Evolutionary conservation across 1,139 yeast genomes (phyloP).

Genomic region (Debaryomyces coudertii): DNA sequence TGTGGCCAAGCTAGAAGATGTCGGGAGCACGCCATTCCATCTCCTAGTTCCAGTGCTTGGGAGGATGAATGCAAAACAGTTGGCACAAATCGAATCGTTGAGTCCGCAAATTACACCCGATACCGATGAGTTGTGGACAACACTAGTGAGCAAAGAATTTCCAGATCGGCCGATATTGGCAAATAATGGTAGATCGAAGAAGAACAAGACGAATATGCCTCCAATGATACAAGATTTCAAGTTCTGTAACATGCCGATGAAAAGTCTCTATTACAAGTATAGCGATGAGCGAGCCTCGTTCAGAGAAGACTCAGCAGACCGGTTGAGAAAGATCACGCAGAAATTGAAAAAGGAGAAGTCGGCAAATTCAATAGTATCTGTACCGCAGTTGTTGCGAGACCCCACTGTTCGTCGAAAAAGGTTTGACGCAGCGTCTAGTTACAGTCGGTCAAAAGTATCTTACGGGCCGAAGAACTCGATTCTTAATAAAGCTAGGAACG

Average conservation of each 20-base stretch:
- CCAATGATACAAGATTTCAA: neutral
- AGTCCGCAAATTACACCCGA: constrained; percentile 51
- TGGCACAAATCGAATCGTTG: constrained; percentile 43
- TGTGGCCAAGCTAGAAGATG: constrained; percentile 31
- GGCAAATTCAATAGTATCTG: constrained; percentile 48
- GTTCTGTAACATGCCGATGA: constrained; percentile 38
- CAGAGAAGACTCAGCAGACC: constrained; percentile 52
- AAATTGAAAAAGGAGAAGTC: constrained; percentile 46
- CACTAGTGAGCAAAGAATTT: constrained; percentile 49
- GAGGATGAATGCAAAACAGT: constrained; percentile 51
- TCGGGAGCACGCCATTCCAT: constrained; percentile 54
- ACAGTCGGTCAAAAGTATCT: constrained; percentile 5
- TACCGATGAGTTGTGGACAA: constrained; percentile 56
- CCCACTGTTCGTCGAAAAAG: constrained; percentile 36
- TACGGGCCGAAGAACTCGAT: constrained; percentile 30
- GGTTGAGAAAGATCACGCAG: constrained; percentile 49
- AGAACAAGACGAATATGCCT: constrained; percentile 2
- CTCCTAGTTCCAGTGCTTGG: constrained; percentile 46
- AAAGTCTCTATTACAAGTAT: constrained; percentile 45
- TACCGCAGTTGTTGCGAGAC: constrained; percentile 40
- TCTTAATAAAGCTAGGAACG: constrained; percentile 39
- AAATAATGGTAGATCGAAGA: constrained; percentile 10
- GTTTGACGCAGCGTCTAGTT: constrained; percentile 12
- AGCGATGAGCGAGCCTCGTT: constrained; percentile 47
- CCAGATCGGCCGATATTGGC: constrained; percentile 42